Base-by-base conservation (phyloP, 2,329 filamentous ascomycete species). In the Venturiaceae sp. region DNA sequence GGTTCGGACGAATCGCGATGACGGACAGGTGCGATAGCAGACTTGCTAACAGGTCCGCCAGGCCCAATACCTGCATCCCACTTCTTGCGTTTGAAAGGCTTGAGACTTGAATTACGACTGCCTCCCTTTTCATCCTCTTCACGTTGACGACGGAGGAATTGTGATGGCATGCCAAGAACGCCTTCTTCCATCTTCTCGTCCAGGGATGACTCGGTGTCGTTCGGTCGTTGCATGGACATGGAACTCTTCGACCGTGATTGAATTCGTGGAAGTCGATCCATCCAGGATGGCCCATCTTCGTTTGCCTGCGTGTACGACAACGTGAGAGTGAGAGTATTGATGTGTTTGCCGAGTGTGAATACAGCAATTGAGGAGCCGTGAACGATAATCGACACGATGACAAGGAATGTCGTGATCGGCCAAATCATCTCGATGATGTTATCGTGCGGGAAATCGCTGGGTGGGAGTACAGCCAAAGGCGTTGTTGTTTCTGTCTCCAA, bases 301-400 rank as follows among this genome's bases (percentile, higher is more conserved):
- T 88, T 88, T 19, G 86, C 91, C 61, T 87, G 84, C 0, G 94
- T 99, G 75, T 97, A 99, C 0, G 94, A 96, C 83, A 99, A 89
- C 58, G 94, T 96, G 61, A 99, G 80, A 1, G 90, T 92, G 64
- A 99, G 75, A 0, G 94, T 97, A 75, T 97, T 97, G 81, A 99
- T 99, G 61, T 89, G 92, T 73, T 97, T 99, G 66, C 94, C 94
- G 1, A 99, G 83, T 0, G 94, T 97, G 67, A 99, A 99, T 8
- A 99, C 94, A 5, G 94, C 94, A 65, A 99, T 88, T 0, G 94
- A 97, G n/a, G 94, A 97, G 23, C 94, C 94, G 67, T 99, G 94
- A 1, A 99, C 90, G 37, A 97, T 74, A 66, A 99, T 99, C 13
- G 94, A 99, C 3, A 88, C 82, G 57, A 99, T 89, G 61, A 99